These are phyloP conservation scores for Bipolaris sorokiniana DNA, from an alignment of 2,329 filamentous ascomycete species.

Conservation along the genomic window DNA sequence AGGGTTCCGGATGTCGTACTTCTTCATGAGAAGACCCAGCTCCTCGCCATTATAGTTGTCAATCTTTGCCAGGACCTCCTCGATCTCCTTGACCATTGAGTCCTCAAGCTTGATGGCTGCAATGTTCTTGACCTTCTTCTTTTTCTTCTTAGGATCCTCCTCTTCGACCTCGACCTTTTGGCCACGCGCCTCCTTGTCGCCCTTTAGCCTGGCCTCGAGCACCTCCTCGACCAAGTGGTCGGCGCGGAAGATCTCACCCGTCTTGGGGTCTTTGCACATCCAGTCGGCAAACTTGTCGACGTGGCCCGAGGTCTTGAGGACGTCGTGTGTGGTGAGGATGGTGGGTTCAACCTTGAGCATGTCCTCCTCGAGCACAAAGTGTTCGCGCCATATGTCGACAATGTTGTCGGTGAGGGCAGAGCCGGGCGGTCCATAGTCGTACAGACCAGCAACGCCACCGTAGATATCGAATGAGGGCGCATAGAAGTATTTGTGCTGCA, in stretches of 20 bases:
- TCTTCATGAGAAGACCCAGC: constrained; percentile 82
- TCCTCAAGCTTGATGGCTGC: constrained; percentile 82
- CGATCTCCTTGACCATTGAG: constrained; percentile 83
- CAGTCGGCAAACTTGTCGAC: constrained; percentile 98
- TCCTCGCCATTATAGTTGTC: constrained; percentile 92
- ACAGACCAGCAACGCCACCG: constrained; percentile 84
- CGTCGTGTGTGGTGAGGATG: constrained; percentile 88
- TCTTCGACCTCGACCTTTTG: constrained; percentile 76
- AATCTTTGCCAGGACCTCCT: constrained; percentile 87
- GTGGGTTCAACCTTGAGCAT: constrained; percentile 97
- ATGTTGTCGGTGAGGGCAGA: constrained; percentile 87
- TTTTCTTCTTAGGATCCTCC: constrained; percentile 85
- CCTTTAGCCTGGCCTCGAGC: constrained; percentile 83
- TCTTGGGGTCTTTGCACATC: constrained; percentile 99
- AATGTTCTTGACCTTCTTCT: constrained; percentile 72
- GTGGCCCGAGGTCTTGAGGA: constrained; percentile 91
- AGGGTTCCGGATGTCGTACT: constrained; percentile 90
- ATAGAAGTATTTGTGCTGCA: constrained; percentile 69
- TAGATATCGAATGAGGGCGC: constrained; percentile 97
- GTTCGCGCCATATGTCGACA: constrained; percentile 87
- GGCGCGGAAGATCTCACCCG: constrained; percentile 92
- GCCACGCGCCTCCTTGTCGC: constrained; percentile 90
- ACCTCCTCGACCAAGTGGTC: constrained; percentile 97
- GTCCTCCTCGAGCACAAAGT: constrained; percentile 91
- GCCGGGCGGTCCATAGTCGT: constrained; percentile 91